Percentiles rank a stretch among this genome's conserved stretches.
Conservation (phyloP, 2,329 filamentous ascomycete genomes). For the Nectriaceae sp. region DNA sequence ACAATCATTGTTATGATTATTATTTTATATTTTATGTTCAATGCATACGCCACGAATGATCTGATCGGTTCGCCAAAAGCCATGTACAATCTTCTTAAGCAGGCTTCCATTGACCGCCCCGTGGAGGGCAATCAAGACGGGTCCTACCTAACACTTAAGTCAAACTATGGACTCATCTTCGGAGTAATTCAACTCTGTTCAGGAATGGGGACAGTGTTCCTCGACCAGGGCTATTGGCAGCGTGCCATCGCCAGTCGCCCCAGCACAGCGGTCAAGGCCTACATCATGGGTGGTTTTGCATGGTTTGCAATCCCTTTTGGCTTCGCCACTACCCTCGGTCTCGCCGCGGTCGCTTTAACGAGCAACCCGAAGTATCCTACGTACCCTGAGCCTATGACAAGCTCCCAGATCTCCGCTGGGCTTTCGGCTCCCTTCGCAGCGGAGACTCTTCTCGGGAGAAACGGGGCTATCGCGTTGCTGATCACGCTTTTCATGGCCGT, state of each 20-base stretch:
- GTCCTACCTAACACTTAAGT: neutral
- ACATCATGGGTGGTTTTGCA: conserved; percentile 76
- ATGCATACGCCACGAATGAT: neutral
- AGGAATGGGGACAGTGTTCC: neutral
- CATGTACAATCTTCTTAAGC: neutral
- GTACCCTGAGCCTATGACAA: conserved; percentile 67
- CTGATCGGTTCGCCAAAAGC: neutral
- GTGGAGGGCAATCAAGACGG: neutral
- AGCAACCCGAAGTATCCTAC: conserved; percentile 69
- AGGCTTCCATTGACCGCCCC: neutral
- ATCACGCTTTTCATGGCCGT: conserved; percentile 89
- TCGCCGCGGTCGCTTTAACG: conserved; percentile 76
- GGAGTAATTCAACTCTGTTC: neutral
- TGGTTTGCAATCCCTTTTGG: conserved; percentile 92
- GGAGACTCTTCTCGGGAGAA: conserved; percentile 74
- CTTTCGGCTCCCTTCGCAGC: conserved; percentile 80
- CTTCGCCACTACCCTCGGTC: conserved; percentile 80
- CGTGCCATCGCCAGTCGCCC: conserved; percentile 84
- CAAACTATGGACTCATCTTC: neutral
- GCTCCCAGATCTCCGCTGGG: conserved; percentile 73
- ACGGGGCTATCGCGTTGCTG: conserved; percentile 73
- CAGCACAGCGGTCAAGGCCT: conserved; percentile 81
- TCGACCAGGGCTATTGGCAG: conserved; percentile 1
- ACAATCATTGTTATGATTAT: neutral
- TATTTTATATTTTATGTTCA: neutral